Evolutionary conservation across 1,139 yeast genomes (phyloP).

Genomic region (Hemisphaericaspora lyxosophila): DNA sequence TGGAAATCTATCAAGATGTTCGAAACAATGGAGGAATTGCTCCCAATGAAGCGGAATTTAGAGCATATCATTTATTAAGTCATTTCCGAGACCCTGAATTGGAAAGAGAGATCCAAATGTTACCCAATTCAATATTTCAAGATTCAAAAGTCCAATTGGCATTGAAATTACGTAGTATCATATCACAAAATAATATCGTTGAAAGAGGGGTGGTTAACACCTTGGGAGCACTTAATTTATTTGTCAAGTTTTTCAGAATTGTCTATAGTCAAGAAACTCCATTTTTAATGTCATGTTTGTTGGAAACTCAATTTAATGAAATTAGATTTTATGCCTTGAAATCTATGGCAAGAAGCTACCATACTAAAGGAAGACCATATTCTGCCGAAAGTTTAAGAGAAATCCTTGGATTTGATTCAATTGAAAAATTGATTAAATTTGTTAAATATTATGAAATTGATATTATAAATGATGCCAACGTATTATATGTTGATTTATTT

Average conservation of each 20-base stretch:
- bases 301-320: constrained; percentile 81
- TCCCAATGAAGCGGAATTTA: constrained; percentile 89
- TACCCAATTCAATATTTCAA: constrained; percentile 59
- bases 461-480: constrained; percentile 33
- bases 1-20: constrained; percentile 84
- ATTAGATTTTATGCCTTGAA: constrained; percentile 74
- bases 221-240: constrained; percentile 64
- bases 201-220: constrained; percentile 57
- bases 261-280: constrained; percentile 56
- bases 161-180: constrained; percentile 60
- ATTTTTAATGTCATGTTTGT: constrained; percentile 66
- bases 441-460: constrained; percentile 65
- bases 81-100: constrained; percentile 84
- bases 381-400: constrained; percentile 45
- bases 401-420: constrained; percentile 66
- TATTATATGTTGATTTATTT: constrained; percentile 53
- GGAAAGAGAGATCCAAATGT: constrained; percentile 69
- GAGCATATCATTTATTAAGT: constrained; percentile 81
- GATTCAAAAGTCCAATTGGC: constrained; percentile 70
- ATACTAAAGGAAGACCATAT: constrained; percentile 69
- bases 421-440: constrained; percentile 53
- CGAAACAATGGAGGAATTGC: constrained; percentile 66
- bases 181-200: constrained; percentile 61
- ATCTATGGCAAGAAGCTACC: constrained; percentile 67
- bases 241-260: constrained; percentile 62